Evolutionary conservation across 441 rosid species (phyloP).

Genomic region (Pelargonium fulgidum): DNA sequence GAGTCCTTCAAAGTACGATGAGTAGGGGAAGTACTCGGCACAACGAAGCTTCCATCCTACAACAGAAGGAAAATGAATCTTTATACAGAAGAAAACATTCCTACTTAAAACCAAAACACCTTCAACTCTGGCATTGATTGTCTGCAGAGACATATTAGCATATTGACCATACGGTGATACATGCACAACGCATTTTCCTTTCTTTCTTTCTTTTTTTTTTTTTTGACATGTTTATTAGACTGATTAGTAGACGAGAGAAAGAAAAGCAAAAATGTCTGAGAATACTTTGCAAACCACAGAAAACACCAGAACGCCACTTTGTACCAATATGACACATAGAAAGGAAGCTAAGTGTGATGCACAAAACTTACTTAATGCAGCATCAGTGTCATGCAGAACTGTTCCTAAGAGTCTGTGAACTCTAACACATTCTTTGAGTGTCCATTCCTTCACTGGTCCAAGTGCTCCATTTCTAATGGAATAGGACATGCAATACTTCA

Average conservation of each 20-base stretch:
- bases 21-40: constrained; percentile 59
- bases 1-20: constrained; percentile 79
- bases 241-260: no score
- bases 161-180: not conserved
- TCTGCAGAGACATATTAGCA: not conserved
- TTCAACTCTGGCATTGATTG: not conserved
- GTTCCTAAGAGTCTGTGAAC: constrained; percentile 64
- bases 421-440: constrained; percentile 73
- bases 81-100: not conserved
- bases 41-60: constrained; percentile 92
- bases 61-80: constrained; percentile 1
- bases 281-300: no score
- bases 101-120: not conserved
- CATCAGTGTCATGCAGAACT: constrained; percentile 55
- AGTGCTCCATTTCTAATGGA: constrained; percentile 51
- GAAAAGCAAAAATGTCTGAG: no score
- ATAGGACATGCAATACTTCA: constrained; percentile 4
- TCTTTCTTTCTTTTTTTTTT: no score
- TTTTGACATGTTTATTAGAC: no score
- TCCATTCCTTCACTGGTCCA: constrained; percentile 69
- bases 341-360: not conserved
- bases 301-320: no score
- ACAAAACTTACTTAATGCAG: constrained; percentile 66
- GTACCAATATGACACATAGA: no score
- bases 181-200: no score